Conservation (phyloP, 1,139 yeast genomes). For the Saccharomyces pastorianus region DNA sequence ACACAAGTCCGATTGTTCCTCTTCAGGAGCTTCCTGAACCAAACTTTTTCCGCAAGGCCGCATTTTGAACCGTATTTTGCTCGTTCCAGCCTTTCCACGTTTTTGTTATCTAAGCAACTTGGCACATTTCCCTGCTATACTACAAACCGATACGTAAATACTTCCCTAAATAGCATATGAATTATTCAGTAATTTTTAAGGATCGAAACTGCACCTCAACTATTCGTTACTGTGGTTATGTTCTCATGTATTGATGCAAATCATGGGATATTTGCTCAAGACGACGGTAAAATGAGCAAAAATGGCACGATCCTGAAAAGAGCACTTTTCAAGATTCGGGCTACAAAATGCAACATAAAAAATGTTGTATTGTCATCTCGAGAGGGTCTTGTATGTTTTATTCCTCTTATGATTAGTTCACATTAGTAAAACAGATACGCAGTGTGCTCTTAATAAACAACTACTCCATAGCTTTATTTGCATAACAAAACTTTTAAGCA, state of each 20-base stretch:
- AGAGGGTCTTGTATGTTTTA: background rate
- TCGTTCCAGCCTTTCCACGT: background rate
- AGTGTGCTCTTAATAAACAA: background rate
- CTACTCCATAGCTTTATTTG: background rate
- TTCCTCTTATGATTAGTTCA: background rate
- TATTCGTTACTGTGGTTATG: background rate
- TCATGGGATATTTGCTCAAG: background rate
- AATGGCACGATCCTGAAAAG: background rate
- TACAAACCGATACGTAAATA: background rate
- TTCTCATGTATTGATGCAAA: background rate
- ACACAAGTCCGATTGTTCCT: constrained; percentile 10
- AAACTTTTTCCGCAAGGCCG: background rate
- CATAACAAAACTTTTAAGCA: background rate
- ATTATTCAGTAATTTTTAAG: background rate
- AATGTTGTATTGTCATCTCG: background rate
- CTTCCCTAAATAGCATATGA: background rate
- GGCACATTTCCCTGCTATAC: background rate
- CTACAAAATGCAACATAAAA: background rate
- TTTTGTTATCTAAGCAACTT: background rate
- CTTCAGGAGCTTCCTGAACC: constrained; percentile 7
- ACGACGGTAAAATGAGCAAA: background rate
- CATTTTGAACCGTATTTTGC: background rate
- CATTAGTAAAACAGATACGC: background rate
- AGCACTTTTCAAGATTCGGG: background rate
- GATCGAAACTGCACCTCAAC: background rate